Conservation (phyloP, 208 protist species). For the Naegleria lovaniensis region DNA sequence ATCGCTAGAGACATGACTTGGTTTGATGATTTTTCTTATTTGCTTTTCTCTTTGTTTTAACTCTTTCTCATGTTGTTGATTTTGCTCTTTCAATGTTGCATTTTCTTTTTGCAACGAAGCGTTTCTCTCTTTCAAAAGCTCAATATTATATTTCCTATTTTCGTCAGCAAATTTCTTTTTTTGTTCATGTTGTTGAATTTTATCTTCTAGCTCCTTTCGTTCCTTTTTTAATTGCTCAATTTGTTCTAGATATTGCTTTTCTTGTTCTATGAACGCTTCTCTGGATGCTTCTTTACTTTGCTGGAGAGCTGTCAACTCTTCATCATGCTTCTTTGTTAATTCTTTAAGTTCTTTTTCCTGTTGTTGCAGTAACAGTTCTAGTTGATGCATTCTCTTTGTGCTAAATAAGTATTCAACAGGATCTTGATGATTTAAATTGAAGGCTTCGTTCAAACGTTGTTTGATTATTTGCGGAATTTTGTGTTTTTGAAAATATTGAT, state of each 20-base stretch:
- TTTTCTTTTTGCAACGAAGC: background rate
- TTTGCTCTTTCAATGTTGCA: background rate
- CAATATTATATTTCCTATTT: conserved; percentile 2
- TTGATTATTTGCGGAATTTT: background rate
- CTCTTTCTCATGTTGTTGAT: no score
- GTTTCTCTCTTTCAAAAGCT: background rate
- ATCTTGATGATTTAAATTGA: conserved; percentile 1
- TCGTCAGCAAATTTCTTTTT: background rate
- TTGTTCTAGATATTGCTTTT: background rate
- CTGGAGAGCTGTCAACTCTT: background rate
- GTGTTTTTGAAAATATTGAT: background rate
- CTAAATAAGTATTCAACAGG: background rate
- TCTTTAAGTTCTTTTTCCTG: background rate
- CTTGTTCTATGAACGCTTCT: background rate
- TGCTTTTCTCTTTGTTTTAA: no score
- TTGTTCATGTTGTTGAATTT: background rate
- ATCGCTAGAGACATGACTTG: no score
- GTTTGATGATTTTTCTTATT: no score
- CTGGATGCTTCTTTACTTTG: background rate
- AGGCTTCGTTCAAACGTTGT: background rate
- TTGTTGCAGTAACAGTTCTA: background rate
- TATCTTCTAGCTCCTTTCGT: background rate
- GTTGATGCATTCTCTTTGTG: background rate
- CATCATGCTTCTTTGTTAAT: background rate
- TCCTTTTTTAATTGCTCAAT: background rate